Base-by-base conservation (phyloP, 179 eudicot genomes). In the Corrigiola litoralis region DNA sequence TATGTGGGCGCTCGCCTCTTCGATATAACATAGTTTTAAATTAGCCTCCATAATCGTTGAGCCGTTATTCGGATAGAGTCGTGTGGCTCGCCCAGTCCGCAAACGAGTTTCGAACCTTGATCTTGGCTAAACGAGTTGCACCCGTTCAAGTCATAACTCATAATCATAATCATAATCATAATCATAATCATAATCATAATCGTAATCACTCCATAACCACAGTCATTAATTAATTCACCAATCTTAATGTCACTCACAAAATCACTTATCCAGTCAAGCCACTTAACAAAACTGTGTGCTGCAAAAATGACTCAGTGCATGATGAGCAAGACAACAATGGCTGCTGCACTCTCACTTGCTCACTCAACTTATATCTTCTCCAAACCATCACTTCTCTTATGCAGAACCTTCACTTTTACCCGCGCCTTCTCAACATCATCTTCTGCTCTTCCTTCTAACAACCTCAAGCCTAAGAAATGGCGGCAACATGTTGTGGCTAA, bases 341-440 rank as follows among this genome's bases (percentile, higher is more conserved):
- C n/a, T n/a, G 48, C 74, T 31, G 61, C 80, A 21, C 49, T 66
- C 53, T 61, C 65, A 17, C 47, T 72, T 48, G 64, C 75, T 69
- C 67, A 68, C 47, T 68, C 82, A 36, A 46, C 78, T 38, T n/a
- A n/a, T n/a, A 31, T 76, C 71, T 72, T 77, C 73, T 81, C 83
- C 10, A 77, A 65, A 18, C 66, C 83, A 33, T 55, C 80, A 4
- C 40, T 62, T 21, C 31, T 79, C 54, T 61, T 72, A 58, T 68
- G 20, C 25, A 60, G 53, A 65, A 52, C 51, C 69, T 51, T 79
- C 31, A 11, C 74, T 20, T 37, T 71, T 32, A 63, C 80, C 11
- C 46, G 70, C n/a, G 49, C 81, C 16, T 61, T 77, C 55, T 66
- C 79, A 31, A 67, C 74, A 21, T 69, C 68, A 12, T 37, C 62